Base-by-base conservation (phyloP, 768 basidiomycete genomes). In the Porphyrellus cyaneotinctus region DNA sequence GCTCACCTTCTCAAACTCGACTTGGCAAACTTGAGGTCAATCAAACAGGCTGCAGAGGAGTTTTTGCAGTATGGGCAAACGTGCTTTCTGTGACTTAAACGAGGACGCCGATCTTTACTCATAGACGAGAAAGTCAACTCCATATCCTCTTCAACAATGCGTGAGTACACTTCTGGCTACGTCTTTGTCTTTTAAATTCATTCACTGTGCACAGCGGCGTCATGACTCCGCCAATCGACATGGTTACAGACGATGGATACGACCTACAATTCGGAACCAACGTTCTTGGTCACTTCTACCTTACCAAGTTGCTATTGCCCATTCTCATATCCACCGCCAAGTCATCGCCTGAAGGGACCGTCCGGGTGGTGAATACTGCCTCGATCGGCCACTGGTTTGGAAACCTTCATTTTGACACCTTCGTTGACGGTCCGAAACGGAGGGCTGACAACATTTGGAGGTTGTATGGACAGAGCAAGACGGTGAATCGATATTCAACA, bases 401-500 rank as follows among this genome's bases (percentile, higher is more conserved):
- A 8, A 11, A 14, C 3, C 65, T 78, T 38, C 58, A 72, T 32
- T 73, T 76, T 52, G 63, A 71, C 26, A 72, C 72, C 2, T 66
- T 78, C 47, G 71, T 60, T 36, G 75, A 74, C 52, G 63, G 68
- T 0, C 68, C 72, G 15, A 65, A 63, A 15, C 64, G 78, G 44
- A 66, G 63, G 45, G 70, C 66, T 10, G 17, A 44, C 3, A 23
- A 17, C 14, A 23, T 54, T 2, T 17, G 42, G 15, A 45, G 43
- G 32, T 59, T 71, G 49, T 79, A 78, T 49, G 45, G 43, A 18
- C 61, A 65, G 33, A 60, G 58, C 42, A 61, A 61, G 43, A 44
- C 42, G n/a, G 60, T 54, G 17, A 15, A 58, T 52, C 3, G 4
- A 33, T 36, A 2, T 7, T 14, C 13, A 11, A 23, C 20, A 14